Percentiles rank a stretch among this genome's conserved stretches.
These are phyloP conservation scores for Nicotiana attenuata DNA, from an alignment of 257 asterid genomes.

Conservation along the genomic window DNA sequence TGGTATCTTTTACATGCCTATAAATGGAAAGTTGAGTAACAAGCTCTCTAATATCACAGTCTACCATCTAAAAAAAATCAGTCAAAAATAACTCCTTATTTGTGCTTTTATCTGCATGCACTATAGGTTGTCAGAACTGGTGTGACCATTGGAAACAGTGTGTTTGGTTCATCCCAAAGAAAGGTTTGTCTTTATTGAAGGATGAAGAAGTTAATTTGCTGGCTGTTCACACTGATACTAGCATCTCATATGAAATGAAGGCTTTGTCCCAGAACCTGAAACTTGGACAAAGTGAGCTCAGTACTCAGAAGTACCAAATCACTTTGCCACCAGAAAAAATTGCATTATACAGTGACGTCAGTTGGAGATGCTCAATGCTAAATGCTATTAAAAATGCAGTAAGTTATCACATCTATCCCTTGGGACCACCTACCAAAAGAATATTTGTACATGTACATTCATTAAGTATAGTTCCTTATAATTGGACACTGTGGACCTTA, in stretches of 20 bases:
- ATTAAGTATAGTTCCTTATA: not conserved
- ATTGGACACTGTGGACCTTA: not conserved
- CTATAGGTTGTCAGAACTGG: conserved; percentile 60
- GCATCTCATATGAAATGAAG: conserved; percentile 53
- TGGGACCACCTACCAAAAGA: conserved; percentile 3
- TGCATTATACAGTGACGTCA: conserved; percentile 61
- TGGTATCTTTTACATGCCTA: not conserved
- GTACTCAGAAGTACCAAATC: conserved; percentile 40
- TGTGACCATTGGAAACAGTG: conserved; percentile 98
- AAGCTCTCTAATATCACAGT: not conserved
- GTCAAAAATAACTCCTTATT: not conserved
- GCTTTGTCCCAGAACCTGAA: conserved; percentile 26
- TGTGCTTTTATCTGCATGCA: conserved; percentile 11
- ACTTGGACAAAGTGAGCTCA: conserved; percentile 21
- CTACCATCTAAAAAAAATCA: too few relatives aligned
- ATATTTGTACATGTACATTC: not conserved
- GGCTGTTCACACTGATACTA: conserved; percentile 61
- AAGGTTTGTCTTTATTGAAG: conserved; percentile 50
- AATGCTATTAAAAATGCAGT: conserved; percentile 61
- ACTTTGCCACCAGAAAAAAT: conserved; percentile 60
- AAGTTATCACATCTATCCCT: conserved; percentile 26
- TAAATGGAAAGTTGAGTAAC: not conserved
- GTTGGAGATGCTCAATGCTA: conserved; percentile 70
- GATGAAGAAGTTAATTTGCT: conserved; percentile 50
- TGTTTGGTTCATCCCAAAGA: conserved; percentile 67